Evolutionary conservation across 2,329 filamentous ascomycete species (phyloP), one percentile per base, ranked within the genome.

Genomic region (Colletotrichum sp.): DNA sequence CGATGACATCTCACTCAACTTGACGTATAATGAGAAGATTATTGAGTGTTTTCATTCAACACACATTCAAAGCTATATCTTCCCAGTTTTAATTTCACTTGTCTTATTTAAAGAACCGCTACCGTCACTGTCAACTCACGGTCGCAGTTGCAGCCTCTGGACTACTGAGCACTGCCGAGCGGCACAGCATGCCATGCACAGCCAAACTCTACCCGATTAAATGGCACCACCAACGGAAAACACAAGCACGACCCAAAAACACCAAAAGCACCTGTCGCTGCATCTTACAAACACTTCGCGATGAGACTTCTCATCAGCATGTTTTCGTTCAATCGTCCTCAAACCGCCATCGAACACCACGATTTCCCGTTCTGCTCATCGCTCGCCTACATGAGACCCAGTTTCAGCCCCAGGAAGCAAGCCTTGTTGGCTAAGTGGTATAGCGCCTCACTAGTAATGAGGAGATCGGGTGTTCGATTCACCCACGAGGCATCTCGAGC

Each of bases 371-470:
- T 6, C 21, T 64, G 6, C 24, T 5, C 13, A 64, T 15, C 13
- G 15, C 18, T 18, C 21, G 15, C 12, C 21, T 64, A 64, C 34
- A 64, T 34, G 21, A 18, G 4, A 24, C 3, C 16, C n/a, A 8
- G 16, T 34, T 38, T 28, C 13, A 6, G 21, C 1, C 3, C 2
- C 8, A 15, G 34, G 13, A 18, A 28, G 0, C 63, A 75, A 58
- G 76, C 76, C 76, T 77, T 76, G 76, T 78, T 78, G 76, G 76
- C 76, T 78, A 43, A 78, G 76, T 78, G 76, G 76, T 78, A 78
- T 64, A 78, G 76, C 76, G 76, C 69, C 67, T 78, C 76, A 78
- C 76, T 78, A 78, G 76, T 78, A 78, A 78, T 78, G 76, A 78
- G 67, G 72, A 78, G 76, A 78, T 78, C 76, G 72, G 71, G 69